Conservation (phyloP, 176 grass and related monocot genomes). For the Cenchrus fungigraminus region DNA sequence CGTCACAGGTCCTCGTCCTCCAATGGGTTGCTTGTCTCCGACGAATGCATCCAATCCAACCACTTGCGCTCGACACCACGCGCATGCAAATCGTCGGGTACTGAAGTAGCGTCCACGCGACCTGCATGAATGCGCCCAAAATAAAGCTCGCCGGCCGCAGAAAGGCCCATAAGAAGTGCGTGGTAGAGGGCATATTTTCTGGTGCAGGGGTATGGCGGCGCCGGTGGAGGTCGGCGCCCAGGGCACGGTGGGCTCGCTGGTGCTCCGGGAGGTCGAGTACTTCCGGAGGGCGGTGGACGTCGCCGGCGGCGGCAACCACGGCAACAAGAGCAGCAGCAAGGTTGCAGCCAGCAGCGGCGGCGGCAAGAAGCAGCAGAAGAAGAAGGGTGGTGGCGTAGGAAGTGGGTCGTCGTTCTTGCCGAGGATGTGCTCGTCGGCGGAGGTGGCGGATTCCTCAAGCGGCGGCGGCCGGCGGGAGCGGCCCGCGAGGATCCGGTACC, state of each 20-base stretch:
- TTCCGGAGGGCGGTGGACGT: constrained; percentile 12
- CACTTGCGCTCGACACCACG: constrained; percentile 8
- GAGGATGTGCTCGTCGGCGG: constrained; percentile 51
- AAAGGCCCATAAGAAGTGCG: too few species aligned
- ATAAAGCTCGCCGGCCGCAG: not conserved
- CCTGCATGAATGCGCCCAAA: not conserved
- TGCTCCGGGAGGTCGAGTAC: constrained; percentile 56
- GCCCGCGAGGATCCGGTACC: constrained; percentile 27
- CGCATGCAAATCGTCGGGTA: not conserved
- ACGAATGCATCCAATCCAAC: constrained; percentile 26
- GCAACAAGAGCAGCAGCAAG: constrained; percentile 35
- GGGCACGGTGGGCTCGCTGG: constrained; percentile 49
- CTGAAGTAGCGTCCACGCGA: constrained; percentile 24
- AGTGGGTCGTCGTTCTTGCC: constrained; percentile 40
- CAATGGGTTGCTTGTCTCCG: constrained; percentile 14
- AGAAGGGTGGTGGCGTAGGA: not conserved
- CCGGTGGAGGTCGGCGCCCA: constrained; percentile 52
- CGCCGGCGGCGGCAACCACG: not conserved
- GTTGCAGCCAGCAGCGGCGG: constrained; percentile 2
- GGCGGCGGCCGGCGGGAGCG: not conserved
- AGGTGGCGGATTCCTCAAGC: constrained; percentile 22
- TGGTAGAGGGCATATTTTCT: too few species aligned
- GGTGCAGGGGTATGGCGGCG: constrained; percentile 6
- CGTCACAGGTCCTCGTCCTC: not conserved
- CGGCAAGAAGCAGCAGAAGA: constrained; percentile 1